A percentile compares a stretch with the other conserved stretches of the same genome.
phyloP scores from a whole-genome alignment of 768 basidiomycete genomes.

The Fibroporia radiculosa region DNA sequence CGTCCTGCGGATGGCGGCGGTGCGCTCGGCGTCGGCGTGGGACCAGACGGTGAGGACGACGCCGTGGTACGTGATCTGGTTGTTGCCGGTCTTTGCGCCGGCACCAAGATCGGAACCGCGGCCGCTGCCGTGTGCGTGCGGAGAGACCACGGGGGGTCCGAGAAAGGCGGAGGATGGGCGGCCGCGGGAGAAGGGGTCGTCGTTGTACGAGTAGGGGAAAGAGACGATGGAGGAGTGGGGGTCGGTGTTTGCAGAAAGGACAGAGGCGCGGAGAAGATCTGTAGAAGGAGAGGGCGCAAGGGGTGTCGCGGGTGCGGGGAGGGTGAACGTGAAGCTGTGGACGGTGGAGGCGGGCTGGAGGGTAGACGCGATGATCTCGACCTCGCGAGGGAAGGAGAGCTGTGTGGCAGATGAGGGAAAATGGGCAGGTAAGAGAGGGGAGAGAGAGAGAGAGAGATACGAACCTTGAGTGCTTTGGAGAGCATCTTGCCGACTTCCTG shows the following conservation, averaged over 20 bases:
- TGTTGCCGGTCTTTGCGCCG: conserved; percentile 26
- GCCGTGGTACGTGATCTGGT: conserved; percentile 69
- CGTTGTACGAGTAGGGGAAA: conserved; percentile 65
- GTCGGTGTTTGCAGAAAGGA: conserved; percentile 48
- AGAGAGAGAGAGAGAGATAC: conserved; percentile 7
- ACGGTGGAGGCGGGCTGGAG: conserved; percentile 89
- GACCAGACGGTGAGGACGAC: conserved; percentile 95
- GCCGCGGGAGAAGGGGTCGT: conserved; percentile 62
- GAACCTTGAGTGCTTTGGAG: conserved; percentile 83
- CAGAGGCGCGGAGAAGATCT: conserved; percentile 67
- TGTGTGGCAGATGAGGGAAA: conserved; percentile 22
- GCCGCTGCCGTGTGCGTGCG: conserved; percentile 19
- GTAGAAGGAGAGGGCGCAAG: conserved; percentile 67
- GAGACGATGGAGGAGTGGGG: conserved; percentile 53
- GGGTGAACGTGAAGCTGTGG: conserved; percentile 84
- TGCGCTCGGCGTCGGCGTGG: conserved; percentile 85
- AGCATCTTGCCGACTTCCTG: conserved; percentile 87
- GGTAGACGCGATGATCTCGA: conserved; percentile 92
- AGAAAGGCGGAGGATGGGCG: conserved; percentile 76
- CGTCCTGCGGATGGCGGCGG: conserved; percentile 75
- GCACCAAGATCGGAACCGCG: conserved; percentile 16
- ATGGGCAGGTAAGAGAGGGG: background rate
- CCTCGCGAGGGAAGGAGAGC: conserved; percentile 89
- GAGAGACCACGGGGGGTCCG: conserved; percentile 57
- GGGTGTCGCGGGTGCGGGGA: conserved; percentile 70